These are phyloP conservation scores for Aspergillus vadensis DNA, from an alignment of 2,329 filamentous ascomycete genomes.

Conservation along the genomic window DNA sequence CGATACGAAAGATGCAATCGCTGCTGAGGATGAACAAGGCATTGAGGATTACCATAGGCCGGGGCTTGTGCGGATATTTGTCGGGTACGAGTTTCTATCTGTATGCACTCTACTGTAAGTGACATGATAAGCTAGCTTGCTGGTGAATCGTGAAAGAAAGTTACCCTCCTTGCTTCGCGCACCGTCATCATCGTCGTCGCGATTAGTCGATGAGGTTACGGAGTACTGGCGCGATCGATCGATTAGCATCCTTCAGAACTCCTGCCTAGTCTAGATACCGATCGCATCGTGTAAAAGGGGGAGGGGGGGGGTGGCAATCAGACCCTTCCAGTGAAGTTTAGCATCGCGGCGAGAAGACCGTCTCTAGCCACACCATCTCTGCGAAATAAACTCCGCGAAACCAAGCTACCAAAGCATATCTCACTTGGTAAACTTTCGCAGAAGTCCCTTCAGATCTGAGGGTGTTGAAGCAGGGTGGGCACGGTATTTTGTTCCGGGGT, in stretches of 20 bases:
- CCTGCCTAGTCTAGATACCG: not conserved
- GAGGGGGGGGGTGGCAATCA: too few species aligned
- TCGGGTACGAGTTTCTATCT: not conserved
- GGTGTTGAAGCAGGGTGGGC: not conserved
- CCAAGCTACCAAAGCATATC: not conserved
- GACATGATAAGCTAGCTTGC: not conserved
- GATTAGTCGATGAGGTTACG: not conserved
- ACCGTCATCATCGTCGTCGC: not conserved
- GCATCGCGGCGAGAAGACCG: not conserved
- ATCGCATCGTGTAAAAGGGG: not conserved
- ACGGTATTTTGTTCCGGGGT: not conserved
- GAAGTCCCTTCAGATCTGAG: not conserved
- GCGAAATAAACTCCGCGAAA: not conserved
- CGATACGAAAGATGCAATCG: too few species aligned
- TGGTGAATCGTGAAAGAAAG: not conserved
- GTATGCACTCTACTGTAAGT: not conserved
- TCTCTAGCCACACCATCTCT: not conserved
- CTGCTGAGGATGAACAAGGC: too few species aligned
- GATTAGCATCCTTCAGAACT: not conserved
- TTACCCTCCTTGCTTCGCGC: slow-evolving; percentile 4
- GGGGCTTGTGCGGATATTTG: too few species aligned
- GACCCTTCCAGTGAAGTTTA: not conserved
- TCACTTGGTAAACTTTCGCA: not conserved
- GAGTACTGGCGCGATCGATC: not conserved
- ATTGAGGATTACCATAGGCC: too few species aligned